These are phyloP conservation scores for Pelargonium cotyledonis DNA, from an alignment of 441 rosid species.

Conservation along the genomic window DNA sequence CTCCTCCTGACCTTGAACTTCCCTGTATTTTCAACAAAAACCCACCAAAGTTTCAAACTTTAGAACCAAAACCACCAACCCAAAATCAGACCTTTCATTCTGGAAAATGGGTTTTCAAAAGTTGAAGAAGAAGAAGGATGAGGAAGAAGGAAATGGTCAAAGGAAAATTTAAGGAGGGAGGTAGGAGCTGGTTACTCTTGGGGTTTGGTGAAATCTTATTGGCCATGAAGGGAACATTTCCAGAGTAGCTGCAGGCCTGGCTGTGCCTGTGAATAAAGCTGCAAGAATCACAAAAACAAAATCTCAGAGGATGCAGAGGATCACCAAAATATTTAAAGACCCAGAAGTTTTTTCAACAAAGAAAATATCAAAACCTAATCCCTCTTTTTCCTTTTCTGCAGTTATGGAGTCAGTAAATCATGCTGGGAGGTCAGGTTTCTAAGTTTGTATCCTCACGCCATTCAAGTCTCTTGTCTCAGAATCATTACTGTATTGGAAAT, in stretches of 20 bases:
- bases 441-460: slow-evolving; percentile 65
- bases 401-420: slow-evolving; percentile 51
- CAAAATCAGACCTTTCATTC: slow-evolving; percentile 16
- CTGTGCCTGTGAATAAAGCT: slow-evolving; percentile 67
- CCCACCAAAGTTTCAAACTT: neutral
- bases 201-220: slow-evolving; percentile 90
- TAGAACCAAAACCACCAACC: slow-evolving; percentile 14
- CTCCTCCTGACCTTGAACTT: slow-evolving; percentile 81
- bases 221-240: slow-evolving; percentile 99
- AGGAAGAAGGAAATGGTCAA: slow-evolving; percentile 42
- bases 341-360: slow-evolving; percentile 11
- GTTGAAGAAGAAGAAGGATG: neutral
- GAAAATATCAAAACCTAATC: slow-evolving; percentile 27
- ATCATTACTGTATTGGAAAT: slow-evolving; percentile 61
- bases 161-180: slow-evolving; percentile 25
- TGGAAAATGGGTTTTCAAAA: slow-evolving; percentile 8
- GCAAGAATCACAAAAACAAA: slow-evolving; percentile 46
- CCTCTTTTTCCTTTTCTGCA: slow-evolving; percentile 26
- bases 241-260: slow-evolving; percentile 92
- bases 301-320: slow-evolving; percentile 29
- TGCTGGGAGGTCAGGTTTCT: slow-evolving; percentile 44
- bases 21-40: slow-evolving; percentile 39
- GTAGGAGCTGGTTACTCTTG: slow-evolving; percentile 53
- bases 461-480: slow-evolving; percentile 45
- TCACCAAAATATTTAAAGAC: slow-evolving; percentile 23